phyloP scores from a whole-genome alignment of 2,329 filamentous ascomycete genomes.

The Epichloe gansuensis region DNA sequence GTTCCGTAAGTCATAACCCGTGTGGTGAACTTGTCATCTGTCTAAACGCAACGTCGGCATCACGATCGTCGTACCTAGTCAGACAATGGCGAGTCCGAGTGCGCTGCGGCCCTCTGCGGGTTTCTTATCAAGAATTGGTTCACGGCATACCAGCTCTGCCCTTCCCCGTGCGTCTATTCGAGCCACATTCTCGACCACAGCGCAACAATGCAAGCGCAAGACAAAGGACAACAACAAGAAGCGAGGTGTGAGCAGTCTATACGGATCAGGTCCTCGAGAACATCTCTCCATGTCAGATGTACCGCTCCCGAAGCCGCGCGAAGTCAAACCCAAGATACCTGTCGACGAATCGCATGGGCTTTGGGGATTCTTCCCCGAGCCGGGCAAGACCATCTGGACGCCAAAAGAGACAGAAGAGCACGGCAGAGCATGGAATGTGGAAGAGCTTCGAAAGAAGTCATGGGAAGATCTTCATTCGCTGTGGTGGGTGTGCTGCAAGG shows the following conservation, averaged over 20 bases:
- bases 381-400: slow-evolving; percentile 53
- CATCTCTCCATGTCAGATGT: slow-evolving; percentile 62
- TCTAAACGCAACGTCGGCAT: not conserved
- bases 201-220: slow-evolving; percentile 34
- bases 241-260: slow-evolving; percentile 71
- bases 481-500: slow-evolving; percentile 91
- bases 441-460: slow-evolving; percentile 77
- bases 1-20: not conserved
- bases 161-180: slow-evolving; percentile 7
- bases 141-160: slow-evolving; percentile 4
- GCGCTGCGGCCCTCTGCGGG: slow-evolving; percentile 16
- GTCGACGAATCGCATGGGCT: slow-evolving; percentile 70
- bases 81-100: slow-evolving; percentile 18
- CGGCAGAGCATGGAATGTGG: slow-evolving; percentile 71
- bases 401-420: slow-evolving; percentile 59
- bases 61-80: not conserved
- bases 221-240: slow-evolving; percentile 62
- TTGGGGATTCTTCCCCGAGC: slow-evolving; percentile 77
- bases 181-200: slow-evolving; percentile 41
- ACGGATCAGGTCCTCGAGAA: slow-evolving; percentile 61
- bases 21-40: not conserved
- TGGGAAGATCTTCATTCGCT: slow-evolving; percentile 88
- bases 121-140: slow-evolving; percentile 9
- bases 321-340: slow-evolving; percentile 43
- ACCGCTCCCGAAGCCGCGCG: slow-evolving; percentile 56